These are phyloP conservation scores for Quercus suber DNA, from an alignment of 306 rosid species.

Conservation along the genomic window DNA sequence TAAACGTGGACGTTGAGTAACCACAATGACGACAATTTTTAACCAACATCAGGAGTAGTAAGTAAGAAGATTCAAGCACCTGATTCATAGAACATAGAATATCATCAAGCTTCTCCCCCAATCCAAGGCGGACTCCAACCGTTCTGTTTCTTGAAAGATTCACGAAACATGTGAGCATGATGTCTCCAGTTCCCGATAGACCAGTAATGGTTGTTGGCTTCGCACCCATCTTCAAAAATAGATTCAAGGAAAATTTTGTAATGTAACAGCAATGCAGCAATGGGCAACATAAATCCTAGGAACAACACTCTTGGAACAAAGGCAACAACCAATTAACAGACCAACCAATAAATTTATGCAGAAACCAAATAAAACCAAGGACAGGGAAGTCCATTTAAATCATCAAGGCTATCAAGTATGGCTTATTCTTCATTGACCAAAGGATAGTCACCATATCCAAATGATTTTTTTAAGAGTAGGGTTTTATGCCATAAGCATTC, in stretches of 20 bases:
- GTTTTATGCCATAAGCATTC: neutral
- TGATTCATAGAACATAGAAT: constrained; percentile 81
- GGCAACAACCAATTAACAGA: neutral
- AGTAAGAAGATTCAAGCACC: constrained; percentile 36
- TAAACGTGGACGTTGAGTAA: neutral
- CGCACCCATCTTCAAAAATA: constrained; percentile 82
- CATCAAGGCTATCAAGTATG: constrained; percentile 4
- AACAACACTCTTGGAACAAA: neutral
- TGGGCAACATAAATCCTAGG: no score
- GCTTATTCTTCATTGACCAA: neutral
- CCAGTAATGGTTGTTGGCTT: constrained; percentile 89
- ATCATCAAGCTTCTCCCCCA: constrained; percentile 80
- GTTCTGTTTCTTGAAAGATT: constrained; percentile 89
- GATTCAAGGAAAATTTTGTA: constrained; percentile 13
- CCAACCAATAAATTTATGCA: no score
- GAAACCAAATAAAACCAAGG: neutral
- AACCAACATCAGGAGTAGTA: neutral
- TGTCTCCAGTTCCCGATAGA: constrained; percentile 89
- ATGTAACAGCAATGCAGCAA: constrained; percentile 7
- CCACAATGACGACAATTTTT: neutral
- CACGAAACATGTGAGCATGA: constrained; percentile 92
- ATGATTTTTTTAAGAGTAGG: neutral
- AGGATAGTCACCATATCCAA: neutral
- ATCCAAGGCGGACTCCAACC: constrained; percentile 87
- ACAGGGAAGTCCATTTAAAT: neutral